Percentiles rank a stretch among this genome's conserved stretches.
Evolutionary conservation across 2,329 filamentous ascomycete species (phyloP).

Genomic region (Hypoxylon sp.): DNA sequence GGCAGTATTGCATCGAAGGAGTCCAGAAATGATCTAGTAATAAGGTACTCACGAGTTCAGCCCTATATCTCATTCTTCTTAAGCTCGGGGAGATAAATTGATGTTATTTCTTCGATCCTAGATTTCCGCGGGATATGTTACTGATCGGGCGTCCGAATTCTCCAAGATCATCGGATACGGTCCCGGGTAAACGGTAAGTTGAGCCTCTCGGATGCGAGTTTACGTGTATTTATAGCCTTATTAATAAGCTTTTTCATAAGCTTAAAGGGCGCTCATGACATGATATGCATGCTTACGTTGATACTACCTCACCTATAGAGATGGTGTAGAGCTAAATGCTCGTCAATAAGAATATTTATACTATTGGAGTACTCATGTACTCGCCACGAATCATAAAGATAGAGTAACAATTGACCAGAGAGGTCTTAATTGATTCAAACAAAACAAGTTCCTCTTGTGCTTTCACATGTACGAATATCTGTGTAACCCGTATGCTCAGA

Average conservation of each 20-base stretch:
- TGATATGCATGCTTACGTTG: slow-evolving; percentile 3
- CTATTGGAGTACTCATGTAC: background rate
- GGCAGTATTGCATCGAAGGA: background rate
- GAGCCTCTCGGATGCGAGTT: background rate
- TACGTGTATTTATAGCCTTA: slow-evolving; percentile 17
- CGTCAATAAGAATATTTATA: background rate
- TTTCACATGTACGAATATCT: background rate
- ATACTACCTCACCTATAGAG: background rate
- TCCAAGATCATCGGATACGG: background rate
- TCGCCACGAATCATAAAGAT: background rate
- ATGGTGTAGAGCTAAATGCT: background rate
- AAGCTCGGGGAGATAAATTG: background rate
- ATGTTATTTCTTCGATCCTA: background rate
- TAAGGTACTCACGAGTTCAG: background rate
- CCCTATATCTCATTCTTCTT: background rate
- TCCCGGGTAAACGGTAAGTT: background rate
- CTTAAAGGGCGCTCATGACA: slow-evolving; percentile 4
- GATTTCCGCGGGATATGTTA: background rate
- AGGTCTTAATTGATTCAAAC: background rate
- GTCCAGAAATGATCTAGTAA: background rate
- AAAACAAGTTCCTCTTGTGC: background rate
- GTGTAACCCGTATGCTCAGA: background rate
- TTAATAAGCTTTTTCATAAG: slow-evolving; percentile 26
- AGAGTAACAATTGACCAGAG: background rate
- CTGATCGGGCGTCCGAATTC: background rate